Evolutionary conservation across 2,329 filamentous ascomycete species (phyloP), one percentile per base, ranked within the genome.

Genomic region (Ophiosphaerella korrae): DNA sequence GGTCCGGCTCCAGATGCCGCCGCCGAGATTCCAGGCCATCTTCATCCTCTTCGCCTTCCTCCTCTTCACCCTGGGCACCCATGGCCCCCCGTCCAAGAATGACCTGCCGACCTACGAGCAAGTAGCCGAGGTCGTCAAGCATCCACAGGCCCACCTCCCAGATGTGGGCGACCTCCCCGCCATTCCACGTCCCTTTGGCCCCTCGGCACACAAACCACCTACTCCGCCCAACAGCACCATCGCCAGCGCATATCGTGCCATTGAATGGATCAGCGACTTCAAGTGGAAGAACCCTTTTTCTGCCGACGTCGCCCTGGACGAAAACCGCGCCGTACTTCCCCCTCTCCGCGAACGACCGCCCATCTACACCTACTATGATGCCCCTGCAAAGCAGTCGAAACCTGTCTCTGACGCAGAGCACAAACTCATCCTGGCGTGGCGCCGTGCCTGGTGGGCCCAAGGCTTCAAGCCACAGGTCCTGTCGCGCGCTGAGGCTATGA

Each of bases 251-350:
- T 71, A 69, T 47, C 88, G 87, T 42, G 89, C 88, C 54, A 87
- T 88, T 31, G 87, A 86, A 52, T 97, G 93, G 93, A 90, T 91
- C 75, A 87, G 84, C 57, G 87, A 96, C 72, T 95, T 88, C 86
- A 90, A 88, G 70, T 97, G 92, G 92, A 82, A 90, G 63, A 89
- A 89, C 54, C 90, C 92, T 2, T 97, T 97, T 73, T 96, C 92
- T 14, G 92, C 87, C 37, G 84, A 85, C 13, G 80, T 94, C 50
- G 85, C 85, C 0, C 81, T 94, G 49, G 92, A 96, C 67, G 89
- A 96, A 71, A 88, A 89, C 66, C 83, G 91, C 46, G 87, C 89
- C 7, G 83, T 97, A 47, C 85, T 97, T 3, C 94, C 94, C 40
- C 89, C 90, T 2, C 77, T 96, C 24, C 76, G 73, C 40, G 77